Conservation (phyloP, 441 rosid genomes). For the Euphorbia corollata region DNA sequence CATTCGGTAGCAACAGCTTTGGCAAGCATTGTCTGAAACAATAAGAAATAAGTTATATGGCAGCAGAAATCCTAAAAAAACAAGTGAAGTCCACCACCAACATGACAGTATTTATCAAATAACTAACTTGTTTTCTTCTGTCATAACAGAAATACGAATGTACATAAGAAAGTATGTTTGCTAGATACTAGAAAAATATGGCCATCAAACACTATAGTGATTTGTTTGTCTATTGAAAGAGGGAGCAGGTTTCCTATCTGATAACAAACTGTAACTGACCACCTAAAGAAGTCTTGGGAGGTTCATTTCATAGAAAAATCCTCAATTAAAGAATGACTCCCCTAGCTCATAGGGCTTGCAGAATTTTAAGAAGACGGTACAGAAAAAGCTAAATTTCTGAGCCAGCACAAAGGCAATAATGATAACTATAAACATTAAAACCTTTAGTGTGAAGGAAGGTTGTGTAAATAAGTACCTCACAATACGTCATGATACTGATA, state of each 20-base stretch:
- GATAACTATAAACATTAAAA: neutral
- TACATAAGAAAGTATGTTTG: neutral
- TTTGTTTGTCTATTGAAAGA: neutral
- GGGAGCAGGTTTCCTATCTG: neutral
- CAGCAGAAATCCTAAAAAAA: conserved; percentile 4
- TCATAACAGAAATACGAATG: neutral
- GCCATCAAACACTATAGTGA: neutral
- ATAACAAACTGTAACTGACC: neutral
- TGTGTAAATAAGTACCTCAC: neutral
- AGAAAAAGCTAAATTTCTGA: conserved; percentile 1
- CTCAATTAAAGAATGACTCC: neutral
- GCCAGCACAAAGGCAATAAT: conserved; percentile 2
- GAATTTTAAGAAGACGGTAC: neutral
- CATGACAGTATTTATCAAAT: neutral
- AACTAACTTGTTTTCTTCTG: neutral
- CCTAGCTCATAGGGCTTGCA: neutral
- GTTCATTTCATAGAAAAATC: neutral
- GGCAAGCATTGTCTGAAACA: conserved; percentile 91
- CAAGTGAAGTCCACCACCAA: conserved; percentile 6
- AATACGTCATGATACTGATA: neutral
- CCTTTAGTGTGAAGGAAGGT: neutral
- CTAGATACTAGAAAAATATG: neutral
- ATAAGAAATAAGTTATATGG: conserved; percentile 10
- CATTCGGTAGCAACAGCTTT: conserved; percentile 98
- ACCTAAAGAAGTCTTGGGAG: neutral